phyloP scores from a whole-genome alignment of 1,139 yeast species.

The Yamadazyma atmosphaerica region DNA sequence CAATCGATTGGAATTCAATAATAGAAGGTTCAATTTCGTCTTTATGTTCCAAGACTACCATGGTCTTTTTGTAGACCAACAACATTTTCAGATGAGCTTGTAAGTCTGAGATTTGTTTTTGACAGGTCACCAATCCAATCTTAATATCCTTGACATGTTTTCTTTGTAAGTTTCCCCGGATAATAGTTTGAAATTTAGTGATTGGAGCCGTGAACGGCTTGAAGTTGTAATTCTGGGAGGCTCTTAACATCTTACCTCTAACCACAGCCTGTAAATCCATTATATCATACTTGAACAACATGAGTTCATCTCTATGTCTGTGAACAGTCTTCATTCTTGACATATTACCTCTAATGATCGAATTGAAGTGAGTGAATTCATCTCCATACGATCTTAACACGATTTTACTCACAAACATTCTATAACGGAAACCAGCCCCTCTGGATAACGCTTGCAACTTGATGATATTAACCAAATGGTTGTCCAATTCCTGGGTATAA shows the following conservation, averaged over 20 bases:
- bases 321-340: slow-evolving; percentile 38
- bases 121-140: slow-evolving; percentile 11
- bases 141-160: slow-evolving; percentile 8
- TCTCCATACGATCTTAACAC: slow-evolving; percentile 56
- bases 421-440: slow-evolving; percentile 65
- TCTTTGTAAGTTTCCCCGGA: slow-evolving; percentile 29
- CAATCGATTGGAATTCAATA: slow-evolving; percentile 33
- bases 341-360: slow-evolving; percentile 44
- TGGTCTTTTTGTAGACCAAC: slow-evolving; percentile 21
- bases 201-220: slow-evolving; percentile 11
- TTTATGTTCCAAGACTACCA: slow-evolving; percentile 24
- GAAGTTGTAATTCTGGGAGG: slow-evolving; percentile 15
- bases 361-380: slow-evolving; percentile 37
- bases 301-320: slow-evolving; percentile 37
- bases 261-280: slow-evolving; percentile 38
- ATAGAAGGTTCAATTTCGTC: slow-evolving; percentile 25
- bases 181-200: slow-evolving; percentile 25
- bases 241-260: slow-evolving; percentile 26
- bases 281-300: slow-evolving; percentile 27
- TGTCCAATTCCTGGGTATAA: slow-evolving; percentile 28
- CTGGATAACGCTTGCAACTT: slow-evolving; percentile 62
- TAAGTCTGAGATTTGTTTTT: slow-evolving; percentile 18
- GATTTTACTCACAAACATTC: slow-evolving; percentile 59
- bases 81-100: slow-evolving; percentile 34
- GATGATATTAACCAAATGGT: slow-evolving; percentile 27